phyloP scores from a whole-genome alignment of 2,329 filamentous ascomycete genomes.

The Fusarium lyarnte region DNA sequence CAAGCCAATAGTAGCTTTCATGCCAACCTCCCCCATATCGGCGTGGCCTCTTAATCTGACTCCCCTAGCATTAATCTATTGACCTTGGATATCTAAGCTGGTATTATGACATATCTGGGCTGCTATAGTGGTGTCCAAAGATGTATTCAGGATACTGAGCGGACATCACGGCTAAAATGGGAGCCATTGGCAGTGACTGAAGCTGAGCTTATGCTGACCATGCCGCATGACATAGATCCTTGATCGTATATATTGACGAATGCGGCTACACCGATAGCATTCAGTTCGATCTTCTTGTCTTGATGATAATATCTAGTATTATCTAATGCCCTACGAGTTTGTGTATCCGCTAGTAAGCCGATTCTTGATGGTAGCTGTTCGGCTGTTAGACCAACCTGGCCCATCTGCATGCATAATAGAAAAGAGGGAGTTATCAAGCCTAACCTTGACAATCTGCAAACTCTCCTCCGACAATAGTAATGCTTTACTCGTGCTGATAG shows the following conservation, averaged over 20 bases:
- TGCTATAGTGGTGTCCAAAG: background rate
- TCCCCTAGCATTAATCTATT: background rate
- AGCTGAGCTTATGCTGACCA: background rate
- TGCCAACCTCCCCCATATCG: background rate
- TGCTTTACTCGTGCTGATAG: background rate
- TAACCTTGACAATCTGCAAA: background rate
- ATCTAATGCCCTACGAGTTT: background rate
- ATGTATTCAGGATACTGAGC: background rate
- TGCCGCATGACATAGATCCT: background rate
- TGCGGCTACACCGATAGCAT: background rate
- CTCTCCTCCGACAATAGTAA: background rate
- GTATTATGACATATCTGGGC: background rate
- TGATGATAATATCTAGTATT: background rate
- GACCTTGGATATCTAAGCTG: background rate
- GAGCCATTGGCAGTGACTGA: background rate
- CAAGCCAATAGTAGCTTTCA: background rate
- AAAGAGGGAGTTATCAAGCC: background rate
- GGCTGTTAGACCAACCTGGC: background rate
- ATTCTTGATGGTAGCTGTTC: background rate
- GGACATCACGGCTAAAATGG: background rate
- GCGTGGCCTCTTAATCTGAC: background rate
- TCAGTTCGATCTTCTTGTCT: background rate
- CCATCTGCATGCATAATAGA: background rate
- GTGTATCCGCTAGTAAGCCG: background rate
- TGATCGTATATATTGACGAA: background rate